These are phyloP conservation scores for Aspergillus persii DNA, from an alignment of 2,329 filamentous ascomycete species.

Conservation along the genomic window DNA sequence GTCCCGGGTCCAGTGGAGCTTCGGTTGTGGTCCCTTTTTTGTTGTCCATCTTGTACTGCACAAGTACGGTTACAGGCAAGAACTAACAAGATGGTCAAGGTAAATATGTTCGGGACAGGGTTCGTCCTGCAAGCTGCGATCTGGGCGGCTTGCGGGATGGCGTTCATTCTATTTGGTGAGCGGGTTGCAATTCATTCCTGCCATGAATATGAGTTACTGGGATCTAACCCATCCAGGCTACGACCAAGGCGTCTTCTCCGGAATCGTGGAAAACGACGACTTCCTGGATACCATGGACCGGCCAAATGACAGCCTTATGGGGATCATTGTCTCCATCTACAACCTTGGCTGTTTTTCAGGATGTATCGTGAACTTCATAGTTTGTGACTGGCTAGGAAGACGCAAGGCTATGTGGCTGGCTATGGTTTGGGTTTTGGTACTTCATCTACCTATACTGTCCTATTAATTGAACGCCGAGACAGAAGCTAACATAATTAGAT, in stretches of 20 bases:
- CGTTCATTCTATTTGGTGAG: slow-evolving; percentile 28
- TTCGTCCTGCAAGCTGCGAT: slow-evolving; percentile 22
- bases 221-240: slow-evolving; percentile 35
- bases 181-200: too few relatives aligned
- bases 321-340: slow-evolving; percentile 47
- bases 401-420: slow-evolving; percentile 34
- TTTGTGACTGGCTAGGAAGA: slow-evolving; percentile 31
- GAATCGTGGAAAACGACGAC: slow-evolving; percentile 48
- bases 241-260: slow-evolving; percentile 51
- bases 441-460: too few relatives aligned
- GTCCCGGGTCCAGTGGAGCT: neutral
- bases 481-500: slow-evolving; percentile 16
- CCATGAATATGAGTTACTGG: too few relatives aligned
- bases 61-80: too few relatives aligned
- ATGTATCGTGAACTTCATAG: slow-evolving; percentile 32
- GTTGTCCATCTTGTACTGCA: too few relatives aligned
- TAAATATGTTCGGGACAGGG: slow-evolving; percentile 25
- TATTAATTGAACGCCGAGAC: too few relatives aligned
- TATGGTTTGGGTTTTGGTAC: slow-evolving; percentile 34
- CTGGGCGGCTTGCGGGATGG: slow-evolving; percentile 21
- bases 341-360: slow-evolving; percentile 44
- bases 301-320: slow-evolving; percentile 37
- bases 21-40: neutral
- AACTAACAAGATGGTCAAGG: slow-evolving; percentile 17
- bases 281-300: slow-evolving; percentile 43